Evolutionary conservation across 2,329 filamentous ascomycete genomes (phyloP), one percentile per base, ranked within the genome.

Genomic region (Fusarium praegraminearum): DNA sequence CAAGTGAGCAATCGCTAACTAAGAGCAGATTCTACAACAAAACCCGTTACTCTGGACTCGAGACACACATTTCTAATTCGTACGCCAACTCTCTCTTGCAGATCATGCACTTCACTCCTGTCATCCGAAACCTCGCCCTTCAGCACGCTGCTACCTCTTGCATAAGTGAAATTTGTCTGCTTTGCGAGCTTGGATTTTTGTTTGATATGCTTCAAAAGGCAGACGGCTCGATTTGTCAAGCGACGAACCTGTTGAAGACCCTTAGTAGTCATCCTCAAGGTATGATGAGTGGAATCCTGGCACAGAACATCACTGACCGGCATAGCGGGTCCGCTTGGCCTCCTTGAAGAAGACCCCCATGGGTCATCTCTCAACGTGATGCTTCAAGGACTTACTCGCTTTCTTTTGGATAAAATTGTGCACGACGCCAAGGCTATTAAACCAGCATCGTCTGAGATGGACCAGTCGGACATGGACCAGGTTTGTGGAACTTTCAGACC

Each of bases 121-220:
- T 97, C 22, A 85, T 98, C 54, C 90, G 95, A 49, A 99, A 99
- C 75, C 81, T 97, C 53, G 92, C 96, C 12, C 85, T 99, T 2
- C 90, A 94, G 62, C 96, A 99, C 78, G 92, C 94, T 2, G 93
- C 96, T 1, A 93, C 92, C 11, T 88, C 91, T 16, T 99, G 96
- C 76, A 84, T 94, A 4, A 89, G 89, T 71, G 94, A 97, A 57
- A 87, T 89, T 33, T 99, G 96, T 78, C 83, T 99, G 43, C 83
- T 99, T 2, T 99, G 96, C 79, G 96, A 99, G 80, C 85, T 99
- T 70, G 96, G 96, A 1, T 99, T 96, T 77, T 83, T 99, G 12
- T 97, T 97, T 73, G 97, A 99, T 77, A 99, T 99, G 96, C 86
- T 99, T 26, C 92, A 98, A 74, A 99, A 98, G 78, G 96, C 96